phyloP scores from a whole-genome alignment of 2,329 filamentous ascomycete species.

The Arthroderma uncinatum region DNA sequence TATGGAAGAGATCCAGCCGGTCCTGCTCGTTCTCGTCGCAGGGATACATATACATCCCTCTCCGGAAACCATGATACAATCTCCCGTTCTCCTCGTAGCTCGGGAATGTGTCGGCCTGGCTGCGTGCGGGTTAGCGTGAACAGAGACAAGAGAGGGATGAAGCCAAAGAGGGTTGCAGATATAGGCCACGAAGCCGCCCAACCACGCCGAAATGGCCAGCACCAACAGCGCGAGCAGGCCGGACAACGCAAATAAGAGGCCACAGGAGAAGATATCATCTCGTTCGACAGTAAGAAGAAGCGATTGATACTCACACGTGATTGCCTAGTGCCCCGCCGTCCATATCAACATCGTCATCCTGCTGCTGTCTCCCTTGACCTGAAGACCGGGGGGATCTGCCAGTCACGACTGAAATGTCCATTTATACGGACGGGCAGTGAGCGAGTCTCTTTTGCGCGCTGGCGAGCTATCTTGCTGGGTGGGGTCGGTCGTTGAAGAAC shows the following conservation, averaged over 20 bases:
- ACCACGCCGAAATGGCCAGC: neutral
- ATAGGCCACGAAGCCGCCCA: no score
- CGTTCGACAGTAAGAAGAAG: neutral
- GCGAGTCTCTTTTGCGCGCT: conserved; percentile 4
- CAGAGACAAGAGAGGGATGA: neutral
- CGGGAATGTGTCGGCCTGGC: conserved; percentile 28
- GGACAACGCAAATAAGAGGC: neutral
- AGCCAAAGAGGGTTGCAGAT: no score
- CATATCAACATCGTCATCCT: conserved; percentile 8
- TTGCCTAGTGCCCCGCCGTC: conserved; percentile 8
- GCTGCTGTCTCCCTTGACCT: conserved; percentile 9
- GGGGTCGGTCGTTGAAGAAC: conserved; percentile 8
- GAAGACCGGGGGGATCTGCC: conserved; percentile 12
- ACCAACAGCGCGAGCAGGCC: neutral
- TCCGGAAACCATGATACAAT: conserved; percentile 56
- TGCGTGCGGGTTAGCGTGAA: conserved; percentile 14
- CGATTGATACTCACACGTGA: conserved; percentile 10
- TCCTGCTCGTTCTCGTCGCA: conserved; percentile 69
- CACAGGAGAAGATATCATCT: neutral
- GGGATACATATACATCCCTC: conserved; percentile 62
- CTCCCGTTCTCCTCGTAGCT: conserved; percentile 56
- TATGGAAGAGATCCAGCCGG: conserved; percentile 71
- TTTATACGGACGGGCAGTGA: conserved; percentile 8
- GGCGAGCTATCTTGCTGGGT: conserved; percentile 9
- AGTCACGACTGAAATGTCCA: conserved; percentile 16